Evolutionary conservation across 257 asterid species (phyloP).

Genomic region (Prunella vulgaris): DNA sequence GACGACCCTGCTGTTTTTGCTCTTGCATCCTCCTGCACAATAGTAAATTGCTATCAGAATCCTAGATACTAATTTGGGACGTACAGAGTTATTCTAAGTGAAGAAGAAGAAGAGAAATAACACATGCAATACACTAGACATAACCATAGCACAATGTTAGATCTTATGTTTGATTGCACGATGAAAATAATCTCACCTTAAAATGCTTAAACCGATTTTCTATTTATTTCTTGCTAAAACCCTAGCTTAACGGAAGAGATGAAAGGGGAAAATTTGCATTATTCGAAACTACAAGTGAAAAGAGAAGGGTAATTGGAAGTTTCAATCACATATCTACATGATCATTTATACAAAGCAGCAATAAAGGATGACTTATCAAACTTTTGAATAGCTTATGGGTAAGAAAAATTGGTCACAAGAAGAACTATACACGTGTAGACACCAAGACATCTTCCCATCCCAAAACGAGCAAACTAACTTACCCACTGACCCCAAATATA

Average conservation of each 20-base stretch:
- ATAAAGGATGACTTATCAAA: no score
- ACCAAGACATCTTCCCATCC: neutral
- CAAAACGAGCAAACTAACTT: neutral
- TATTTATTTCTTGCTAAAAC: neutral
- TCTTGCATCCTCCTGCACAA: conserved; percentile 66
- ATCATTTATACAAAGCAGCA: neutral
- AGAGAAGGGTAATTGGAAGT: neutral
- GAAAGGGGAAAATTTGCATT: neutral
- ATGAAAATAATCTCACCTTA: neutral
- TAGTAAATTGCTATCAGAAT: neutral
- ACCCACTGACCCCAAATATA: neutral
- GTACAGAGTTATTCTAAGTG: no score
- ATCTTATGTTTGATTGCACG: neutral
- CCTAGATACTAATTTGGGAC: neutral
- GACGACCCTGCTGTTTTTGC: conserved; percentile 53
- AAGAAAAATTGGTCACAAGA: neutral
- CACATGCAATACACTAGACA: neutral
- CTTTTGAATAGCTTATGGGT: neutral
- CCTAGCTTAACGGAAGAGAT: neutral
- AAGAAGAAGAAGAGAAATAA: neutral
- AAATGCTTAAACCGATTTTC: neutral
- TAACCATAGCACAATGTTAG: neutral
- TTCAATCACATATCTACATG: neutral
- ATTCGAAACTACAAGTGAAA: neutral
- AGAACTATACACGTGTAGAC: neutral